Base-by-base conservation (phyloP, 768 basidiomycete species). In the Lactarius trivialis region DNA sequence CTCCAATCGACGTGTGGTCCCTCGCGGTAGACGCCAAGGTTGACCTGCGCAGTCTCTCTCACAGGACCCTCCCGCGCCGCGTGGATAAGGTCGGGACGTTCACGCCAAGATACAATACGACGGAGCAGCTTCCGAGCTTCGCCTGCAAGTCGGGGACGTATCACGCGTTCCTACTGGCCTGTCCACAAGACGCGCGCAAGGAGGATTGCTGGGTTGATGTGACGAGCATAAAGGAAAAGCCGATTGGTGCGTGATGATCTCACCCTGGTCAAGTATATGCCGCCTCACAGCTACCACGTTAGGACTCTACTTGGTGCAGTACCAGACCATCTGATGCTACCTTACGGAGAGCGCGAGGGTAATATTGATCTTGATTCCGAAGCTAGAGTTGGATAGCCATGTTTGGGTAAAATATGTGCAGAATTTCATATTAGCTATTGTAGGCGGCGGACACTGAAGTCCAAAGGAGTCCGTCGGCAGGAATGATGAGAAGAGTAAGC, bases 121-220 rank as follows among this genome's bases (percentile, higher is more conserved):
- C 26, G 19, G 48, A 50, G 37, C 17, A 19, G 5, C 37, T 41
- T 1, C 62, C 53, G 14, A 34, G 32, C 36, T 59, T 59, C 21
- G 9, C 45, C 14, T 52, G 63, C 19, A 21, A 49, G 17, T 59
- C 53, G 12, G 53, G 62, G 8, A 51, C 49, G 7, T 60, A 51
- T 26, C 12, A 55, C 37, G 45, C 5, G 24, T 63, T 60, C 12
- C 48, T 63, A 15, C 11, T 50, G 19, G 24, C 54, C 2, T 59
- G 45, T 30, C 53, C 57, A 1, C 43, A 50, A 7, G 57, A 37
- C 9, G 48, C 45, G 37, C 21, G 4, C n/a, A 58, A 34, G 45
- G 52, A 50, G 36, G 36, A 59, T 28, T 59, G 45, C 45, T 50
- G 52, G 56, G 24, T 58, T 17, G 57, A 63, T n/a, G 28, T 63